phyloP scores from a whole-genome alignment of 108 stramenopile genomes.

The Nitzschia sp. region DNA sequence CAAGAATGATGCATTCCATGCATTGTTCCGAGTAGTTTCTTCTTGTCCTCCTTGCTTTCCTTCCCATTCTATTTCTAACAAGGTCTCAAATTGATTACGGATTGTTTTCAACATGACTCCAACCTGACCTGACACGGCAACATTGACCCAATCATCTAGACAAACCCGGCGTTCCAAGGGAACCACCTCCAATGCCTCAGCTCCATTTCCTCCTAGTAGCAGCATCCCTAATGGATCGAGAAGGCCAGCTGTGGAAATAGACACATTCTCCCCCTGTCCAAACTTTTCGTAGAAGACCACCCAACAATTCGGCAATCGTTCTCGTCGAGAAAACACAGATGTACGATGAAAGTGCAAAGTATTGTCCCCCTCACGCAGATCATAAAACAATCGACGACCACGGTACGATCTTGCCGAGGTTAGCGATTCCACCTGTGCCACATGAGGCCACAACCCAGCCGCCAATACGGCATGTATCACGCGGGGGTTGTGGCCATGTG shows the following conservation, averaged over 20 bases:
- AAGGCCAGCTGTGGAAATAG: slow-evolving; percentile 60
- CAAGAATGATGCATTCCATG: too few species aligned
- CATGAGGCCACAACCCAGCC: slow-evolving; percentile 94
- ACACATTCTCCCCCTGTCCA: slow-evolving; percentile 56
- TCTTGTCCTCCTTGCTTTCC: not conserved
- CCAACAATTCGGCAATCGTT: slow-evolving; percentile 39
- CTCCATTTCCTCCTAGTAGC: slow-evolving; percentile 56
- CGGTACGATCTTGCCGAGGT: slow-evolving; percentile 15
- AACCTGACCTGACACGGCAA: slow-evolving; percentile 67
- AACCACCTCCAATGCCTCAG: slow-evolving; percentile 38
- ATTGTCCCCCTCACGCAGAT: too few species aligned
- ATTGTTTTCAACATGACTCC: slow-evolving; percentile 61
- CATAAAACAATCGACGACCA: slow-evolving; percentile 37
- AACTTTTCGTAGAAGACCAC: slow-evolving; percentile 77
- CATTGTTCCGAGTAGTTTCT: too few species aligned
- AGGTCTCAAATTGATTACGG: slow-evolving; percentile 30
- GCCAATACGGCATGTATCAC: slow-evolving; percentile 83
- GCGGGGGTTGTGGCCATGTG: slow-evolving; percentile 35
- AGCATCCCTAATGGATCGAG: slow-evolving; percentile 62
- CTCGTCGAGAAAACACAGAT: slow-evolving; percentile 49
- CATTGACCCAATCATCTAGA: slow-evolving; percentile 71
- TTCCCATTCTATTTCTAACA: slow-evolving; percentile 4
- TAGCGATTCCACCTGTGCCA: slow-evolving; percentile 54
- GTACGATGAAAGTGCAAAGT: slow-evolving; percentile 47
- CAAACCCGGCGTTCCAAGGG: slow-evolving; percentile 58